Conservation (phyloP, 805 yeast genomes). For the Kodamaea restingae region DNA sequence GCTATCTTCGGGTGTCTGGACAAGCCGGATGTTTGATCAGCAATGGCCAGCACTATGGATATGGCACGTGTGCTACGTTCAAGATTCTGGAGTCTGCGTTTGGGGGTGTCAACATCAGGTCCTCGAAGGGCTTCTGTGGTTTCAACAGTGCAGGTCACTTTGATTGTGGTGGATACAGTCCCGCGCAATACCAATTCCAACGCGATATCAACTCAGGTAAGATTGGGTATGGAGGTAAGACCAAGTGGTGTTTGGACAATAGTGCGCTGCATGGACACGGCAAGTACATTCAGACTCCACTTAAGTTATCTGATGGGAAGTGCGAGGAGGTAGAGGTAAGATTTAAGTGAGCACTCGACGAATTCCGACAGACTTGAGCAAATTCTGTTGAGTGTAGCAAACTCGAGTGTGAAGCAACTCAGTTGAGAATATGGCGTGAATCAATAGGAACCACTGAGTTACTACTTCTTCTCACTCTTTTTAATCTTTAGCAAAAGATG, state of each 20-base stretch:
- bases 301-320: conserved; percentile 19
- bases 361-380: not conserved
- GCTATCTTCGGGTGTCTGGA: conserved; percentile 44
- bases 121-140: conserved; percentile 75
- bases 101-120: conserved; percentile 68
- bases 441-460: too few relatives aligned
- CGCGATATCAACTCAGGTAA: conserved; percentile 41
- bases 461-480: too few relatives aligned
- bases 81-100: conserved; percentile 51
- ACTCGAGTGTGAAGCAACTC: not conserved
- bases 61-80: conserved; percentile 84
- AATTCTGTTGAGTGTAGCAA: not conserved
- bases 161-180: conserved; percentile 14
- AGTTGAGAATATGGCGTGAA: too few relatives aligned
- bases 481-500: too few relatives aligned
- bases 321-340: conserved; percentile 11
- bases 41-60: conserved; percentile 78
- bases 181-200: conserved; percentile 52
- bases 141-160: conserved; percentile 12
- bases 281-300: conserved; percentile 20
- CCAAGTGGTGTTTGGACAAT: conserved; percentile 48
- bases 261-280: conserved; percentile 20
- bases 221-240: conserved; percentile 59
- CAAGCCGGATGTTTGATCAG: conserved; percentile 76
- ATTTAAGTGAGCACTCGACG: conserved; percentile 6